These are phyloP conservation scores for Cinnamomum chago DNA, from an alignment of 164 flowering plant species.

Conservation along the genomic window DNA sequence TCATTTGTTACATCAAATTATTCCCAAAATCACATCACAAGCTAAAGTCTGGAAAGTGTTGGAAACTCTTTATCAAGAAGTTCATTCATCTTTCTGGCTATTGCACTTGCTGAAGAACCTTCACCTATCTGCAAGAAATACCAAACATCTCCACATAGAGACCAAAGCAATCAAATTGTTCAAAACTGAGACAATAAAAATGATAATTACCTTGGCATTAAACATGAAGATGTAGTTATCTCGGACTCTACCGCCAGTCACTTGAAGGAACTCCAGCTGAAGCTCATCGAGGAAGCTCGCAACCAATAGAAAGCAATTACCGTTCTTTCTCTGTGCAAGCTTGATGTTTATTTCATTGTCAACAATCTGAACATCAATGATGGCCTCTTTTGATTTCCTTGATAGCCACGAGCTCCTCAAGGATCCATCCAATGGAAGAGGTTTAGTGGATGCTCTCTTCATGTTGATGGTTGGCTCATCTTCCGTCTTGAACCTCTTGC, in stretches of 20 bases:
- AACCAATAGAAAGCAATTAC: conserved; percentile 68
- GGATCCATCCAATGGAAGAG: conserved; percentile 43
- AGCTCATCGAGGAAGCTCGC: conserved; percentile 82
- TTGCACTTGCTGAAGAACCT: conserved; percentile 81
- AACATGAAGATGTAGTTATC: conserved; percentile 77
- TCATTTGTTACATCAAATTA: neutral
- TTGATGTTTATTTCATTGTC: conserved; percentile 89
- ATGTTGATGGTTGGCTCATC: conserved; percentile 28
- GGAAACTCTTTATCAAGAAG: conserved; percentile 64
- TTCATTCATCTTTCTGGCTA: conserved; percentile 81
- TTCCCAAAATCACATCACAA: neutral
- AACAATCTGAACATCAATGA: conserved; percentile 83
- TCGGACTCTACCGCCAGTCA: conserved; percentile 84
- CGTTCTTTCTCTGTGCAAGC: conserved; percentile 73
- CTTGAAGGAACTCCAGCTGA: conserved; percentile 84
- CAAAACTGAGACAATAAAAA: neutral
- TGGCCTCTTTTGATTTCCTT: conserved; percentile 82
- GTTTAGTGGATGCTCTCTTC: conserved; percentile 29
- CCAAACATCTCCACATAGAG: neutral
- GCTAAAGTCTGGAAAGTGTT: conserved; percentile 13
- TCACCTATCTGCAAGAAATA: conserved; percentile 61
- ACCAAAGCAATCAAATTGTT: neutral
- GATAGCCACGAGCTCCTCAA: conserved; percentile 83
- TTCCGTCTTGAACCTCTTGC: conserved; percentile 52
- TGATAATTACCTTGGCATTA: conserved; percentile 68